Conservation (phyloP, 257 asterid genomes). For the Solanum rostratum region DNA sequence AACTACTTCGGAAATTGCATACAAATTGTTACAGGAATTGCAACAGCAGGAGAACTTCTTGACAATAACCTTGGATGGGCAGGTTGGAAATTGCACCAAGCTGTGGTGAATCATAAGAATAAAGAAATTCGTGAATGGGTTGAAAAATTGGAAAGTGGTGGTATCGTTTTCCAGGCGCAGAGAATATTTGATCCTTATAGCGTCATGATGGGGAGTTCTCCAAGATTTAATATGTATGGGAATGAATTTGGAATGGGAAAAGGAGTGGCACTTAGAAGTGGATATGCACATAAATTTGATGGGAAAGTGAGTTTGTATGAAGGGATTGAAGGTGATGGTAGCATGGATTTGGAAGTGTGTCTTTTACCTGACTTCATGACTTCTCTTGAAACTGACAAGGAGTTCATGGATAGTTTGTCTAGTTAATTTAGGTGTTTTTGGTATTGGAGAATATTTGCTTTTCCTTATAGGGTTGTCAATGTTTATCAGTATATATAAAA, state of each 20-base stretch:
- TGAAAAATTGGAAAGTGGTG: not conserved
- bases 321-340: conserved; percentile 17
- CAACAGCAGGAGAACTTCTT: conserved; percentile 4
- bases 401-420: conserved; percentile 7
- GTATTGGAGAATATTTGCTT: not conserved
- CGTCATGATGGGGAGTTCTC: conserved; percentile 18
- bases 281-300: conserved; percentile 17
- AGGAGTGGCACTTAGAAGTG: conserved; percentile 21
- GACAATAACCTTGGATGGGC: conserved; percentile 12
- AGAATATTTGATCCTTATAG: conserved; percentile 10
- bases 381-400: conserved; percentile 15
- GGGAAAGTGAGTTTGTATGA: conserved; percentile 12
- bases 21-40: not conserved
- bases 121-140: conserved; percentile 6
- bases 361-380: conserved; percentile 11
- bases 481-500: too few relatives aligned
- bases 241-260: conserved; percentile 27
- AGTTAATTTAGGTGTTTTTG: not conserved
- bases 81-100: conserved; percentile 8
- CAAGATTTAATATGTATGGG: conserved; percentile 18
- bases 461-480: not conserved
- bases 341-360: conserved; percentile 23
- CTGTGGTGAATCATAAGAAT: conserved; percentile 7
- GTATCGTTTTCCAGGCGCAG: not conserved
- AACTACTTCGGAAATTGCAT: conserved; percentile 15